Percentiles rank a stretch among this genome's conserved stretches.
phyloP scores from a whole-genome alignment of 352 stramenopile genomes.

The Globisporangium mamillatum region DNA sequence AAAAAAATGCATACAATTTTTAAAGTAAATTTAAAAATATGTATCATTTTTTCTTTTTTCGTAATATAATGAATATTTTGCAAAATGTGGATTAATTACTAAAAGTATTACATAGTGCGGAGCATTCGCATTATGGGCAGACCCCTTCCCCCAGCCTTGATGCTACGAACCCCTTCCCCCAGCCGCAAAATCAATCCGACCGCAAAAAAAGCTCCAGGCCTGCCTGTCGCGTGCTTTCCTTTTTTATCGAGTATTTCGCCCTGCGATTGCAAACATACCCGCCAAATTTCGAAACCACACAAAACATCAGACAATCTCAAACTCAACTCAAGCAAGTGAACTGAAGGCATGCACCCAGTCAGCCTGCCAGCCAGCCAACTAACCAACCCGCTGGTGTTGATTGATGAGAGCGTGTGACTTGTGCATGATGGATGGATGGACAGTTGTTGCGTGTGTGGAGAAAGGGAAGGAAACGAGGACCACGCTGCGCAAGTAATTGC shows the following conservation, averaged over 20 bases:
- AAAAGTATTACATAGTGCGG: no score
- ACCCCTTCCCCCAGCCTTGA: no score
- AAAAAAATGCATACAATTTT: no score
- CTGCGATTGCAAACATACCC: neutral
- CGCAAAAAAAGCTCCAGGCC: neutral
- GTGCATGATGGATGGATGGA: neutral
- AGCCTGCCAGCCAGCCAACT: neutral
- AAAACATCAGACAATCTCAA: neutral
- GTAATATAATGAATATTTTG: no score
- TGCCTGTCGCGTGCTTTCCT: neutral
- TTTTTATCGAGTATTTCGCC: neutral
- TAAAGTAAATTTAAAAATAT: no score
- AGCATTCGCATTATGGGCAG: no score
- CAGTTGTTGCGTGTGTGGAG: neutral
- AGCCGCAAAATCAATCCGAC: no score
- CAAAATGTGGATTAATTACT: no score
- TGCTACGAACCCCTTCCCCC: no score
- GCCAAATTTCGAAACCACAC: neutral
- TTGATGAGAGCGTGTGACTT: neutral
- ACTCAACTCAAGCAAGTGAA: neutral
- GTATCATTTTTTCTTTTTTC: no score
- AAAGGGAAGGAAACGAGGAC: conserved; percentile 3
- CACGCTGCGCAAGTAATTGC: conserved; percentile 1
- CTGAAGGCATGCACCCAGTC: neutral
- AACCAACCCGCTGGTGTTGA: neutral